Percentiles rank a stretch among this genome's conserved stretches.
These are phyloP conservation scores for Petunia hybrid DNA, from an alignment of 305 asterid genomes.

Conservation along the genomic window DNA sequence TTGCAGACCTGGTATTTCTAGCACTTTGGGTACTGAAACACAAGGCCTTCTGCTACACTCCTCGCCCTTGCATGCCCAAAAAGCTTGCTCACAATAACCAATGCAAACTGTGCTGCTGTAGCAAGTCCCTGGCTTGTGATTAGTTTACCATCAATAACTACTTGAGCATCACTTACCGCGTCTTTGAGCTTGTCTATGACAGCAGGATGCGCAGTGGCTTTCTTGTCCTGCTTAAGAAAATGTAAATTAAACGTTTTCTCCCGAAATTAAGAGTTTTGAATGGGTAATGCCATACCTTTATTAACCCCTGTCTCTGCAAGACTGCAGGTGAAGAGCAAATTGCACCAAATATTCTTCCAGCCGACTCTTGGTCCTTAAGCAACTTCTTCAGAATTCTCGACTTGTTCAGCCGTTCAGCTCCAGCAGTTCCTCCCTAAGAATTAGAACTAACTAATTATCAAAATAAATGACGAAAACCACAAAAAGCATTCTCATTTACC, in stretches of 20 bases:
- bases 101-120: constrained; percentile 66
- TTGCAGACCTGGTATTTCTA: constrained; percentile 31
- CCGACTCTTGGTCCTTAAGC: constrained; percentile 72
- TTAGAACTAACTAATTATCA: constrained; percentile 27
- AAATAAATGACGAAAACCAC: not conserved
- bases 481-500: not conserved
- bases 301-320: constrained; percentile 70
- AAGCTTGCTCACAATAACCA: constrained; percentile 78
- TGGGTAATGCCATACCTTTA: constrained; percentile 53
- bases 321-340: constrained; percentile 62
- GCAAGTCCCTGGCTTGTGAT: constrained; percentile 79
- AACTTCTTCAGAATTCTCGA: constrained; percentile 74
- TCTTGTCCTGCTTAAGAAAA: constrained; percentile 63
- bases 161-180: constrained; percentile 53
- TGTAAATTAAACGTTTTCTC: not conserved
- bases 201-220: constrained; percentile 65
- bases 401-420: constrained; percentile 61
- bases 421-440: constrained; percentile 70
- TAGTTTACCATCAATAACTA: constrained; percentile 77
- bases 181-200: constrained; percentile 47
- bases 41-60: constrained; percentile 96
- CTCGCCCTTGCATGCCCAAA: constrained; percentile 85
- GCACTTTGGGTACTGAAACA: constrained; percentile 62
- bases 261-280: not conserved
- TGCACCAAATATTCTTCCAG: constrained; percentile 75